A percentile compares a stretch with the other conserved stretches of the same genome.
Evolutionary conservation across 331 rosid genomes (phyloP).

Genomic region (Cydonia oblonga): DNA sequence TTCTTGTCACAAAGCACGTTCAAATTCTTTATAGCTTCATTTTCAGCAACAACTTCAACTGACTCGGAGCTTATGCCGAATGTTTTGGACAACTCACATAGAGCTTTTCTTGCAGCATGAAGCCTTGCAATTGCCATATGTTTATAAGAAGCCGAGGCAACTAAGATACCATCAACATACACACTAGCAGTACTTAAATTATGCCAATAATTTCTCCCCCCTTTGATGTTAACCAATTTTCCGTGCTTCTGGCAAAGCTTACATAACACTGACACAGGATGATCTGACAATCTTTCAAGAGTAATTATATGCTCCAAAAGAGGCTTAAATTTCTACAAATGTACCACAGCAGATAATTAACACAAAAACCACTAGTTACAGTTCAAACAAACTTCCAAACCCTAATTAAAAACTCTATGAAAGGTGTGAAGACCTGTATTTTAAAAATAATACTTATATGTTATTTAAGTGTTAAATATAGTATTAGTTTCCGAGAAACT

Average conservation of each 20-base stretch:
- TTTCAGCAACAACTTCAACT: not conserved
- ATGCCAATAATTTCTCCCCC: slow-evolving; percentile 18
- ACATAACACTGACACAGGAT: slow-evolving; percentile 41
- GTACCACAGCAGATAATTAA: no score
- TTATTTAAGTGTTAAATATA: no score
- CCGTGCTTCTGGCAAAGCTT: slow-evolving; percentile 56
- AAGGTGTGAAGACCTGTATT: no score
- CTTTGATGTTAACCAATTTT: slow-evolving; percentile 30
- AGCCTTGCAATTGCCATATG: slow-evolving; percentile 49
- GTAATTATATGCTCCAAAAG: slow-evolving; percentile 59
- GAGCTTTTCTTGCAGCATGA: slow-evolving; percentile 54
- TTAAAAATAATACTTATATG: no score
- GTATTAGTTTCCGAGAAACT: no score
- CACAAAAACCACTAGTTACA: no score
- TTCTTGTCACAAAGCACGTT: not conserved
- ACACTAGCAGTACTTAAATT: slow-evolving; percentile 19
- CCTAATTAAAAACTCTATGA: no score
- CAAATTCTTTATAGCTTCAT: not conserved
- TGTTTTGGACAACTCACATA: slow-evolving; percentile 9
- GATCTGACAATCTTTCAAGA: slow-evolving; percentile 24
- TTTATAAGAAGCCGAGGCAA: slow-evolving; percentile 44
- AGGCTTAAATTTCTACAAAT: not conserved
- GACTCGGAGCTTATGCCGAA: not conserved
- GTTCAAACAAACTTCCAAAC: no score
- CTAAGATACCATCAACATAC: slow-evolving; percentile 36